Evolutionary conservation across 495 filamentous ascomycete species (phyloP).

Genomic region (Penicillium salamii): DNA sequence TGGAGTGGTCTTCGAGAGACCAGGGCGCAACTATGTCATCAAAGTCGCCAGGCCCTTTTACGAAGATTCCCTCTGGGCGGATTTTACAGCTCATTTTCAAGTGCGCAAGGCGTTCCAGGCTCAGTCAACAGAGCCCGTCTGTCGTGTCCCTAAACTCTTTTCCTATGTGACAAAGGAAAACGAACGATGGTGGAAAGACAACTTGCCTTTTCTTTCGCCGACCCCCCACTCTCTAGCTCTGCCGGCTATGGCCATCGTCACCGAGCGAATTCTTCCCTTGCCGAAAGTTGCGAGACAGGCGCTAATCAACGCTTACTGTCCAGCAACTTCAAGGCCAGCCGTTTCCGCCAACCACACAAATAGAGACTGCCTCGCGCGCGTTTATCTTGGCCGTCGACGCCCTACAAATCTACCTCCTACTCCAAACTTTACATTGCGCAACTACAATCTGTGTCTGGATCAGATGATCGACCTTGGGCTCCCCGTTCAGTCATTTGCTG

Average conservation of each 20-base stretch:
- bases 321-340: slow-evolving; percentile 2
- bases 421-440: slow-evolving; percentile 36
- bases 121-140: neutral
- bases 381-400: slow-evolving; percentile 37
- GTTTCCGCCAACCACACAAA: slow-evolving; percentile 25
- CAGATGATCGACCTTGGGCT: slow-evolving; percentile 30
- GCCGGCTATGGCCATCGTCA: slow-evolving; percentile 24
- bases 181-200: slow-evolving; percentile 22
- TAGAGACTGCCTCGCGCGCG: slow-evolving; percentile 39
- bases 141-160: slow-evolving; percentile 5
- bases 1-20: slow-evolving; percentile 8
- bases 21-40: slow-evolving; percentile 1
- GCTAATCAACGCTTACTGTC: slow-evolving; percentile 32
- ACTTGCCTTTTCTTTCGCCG: slow-evolving; percentile 13
- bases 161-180: slow-evolving; percentile 14
- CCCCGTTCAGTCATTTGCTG: slow-evolving; percentile 22
- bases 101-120: neutral
- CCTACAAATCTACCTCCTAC: neutral
- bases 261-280: slow-evolving; percentile 38
- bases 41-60: slow-evolving; percentile 6
- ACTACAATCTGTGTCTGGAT: slow-evolving; percentile 41
- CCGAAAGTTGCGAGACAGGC: slow-evolving; percentile 18
- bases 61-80: slow-evolving; percentile 6
- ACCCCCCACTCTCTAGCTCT: slow-evolving; percentile 9
- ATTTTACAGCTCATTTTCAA: slow-evolving; percentile 4